A percentile compares a stretch with the other conserved stretches of the same genome.
phyloP scores from a whole-genome alignment of 2,329 filamentous ascomycete species.

The Alternaria arbusti region DNA sequence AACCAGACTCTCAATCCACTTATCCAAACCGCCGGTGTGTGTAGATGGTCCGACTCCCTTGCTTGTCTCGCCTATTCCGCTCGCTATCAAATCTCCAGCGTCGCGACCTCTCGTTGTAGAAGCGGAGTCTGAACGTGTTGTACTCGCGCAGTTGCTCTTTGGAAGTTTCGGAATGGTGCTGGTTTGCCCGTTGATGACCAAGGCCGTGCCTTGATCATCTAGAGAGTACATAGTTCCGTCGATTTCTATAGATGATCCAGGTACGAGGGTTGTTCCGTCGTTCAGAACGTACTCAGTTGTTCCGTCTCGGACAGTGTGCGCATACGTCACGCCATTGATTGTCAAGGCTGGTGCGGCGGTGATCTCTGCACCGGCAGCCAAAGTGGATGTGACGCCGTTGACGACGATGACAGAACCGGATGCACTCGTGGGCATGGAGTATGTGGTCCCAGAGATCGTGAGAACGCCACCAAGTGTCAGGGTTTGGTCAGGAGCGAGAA shows the following conservation, averaged over 20 bases:
- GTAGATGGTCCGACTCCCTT: conserved; percentile 15
- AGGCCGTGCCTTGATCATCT: conserved; percentile 30
- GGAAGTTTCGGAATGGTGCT: conserved; percentile 33
- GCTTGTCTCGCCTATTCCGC: conserved; percentile 30
- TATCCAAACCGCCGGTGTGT: conserved; percentile 24
- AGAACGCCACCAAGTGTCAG: conserved; percentile 36
- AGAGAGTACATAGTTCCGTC: conserved; percentile 40
- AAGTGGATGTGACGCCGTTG: conserved; percentile 35
- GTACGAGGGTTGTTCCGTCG: conserved; percentile 29
- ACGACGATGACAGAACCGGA: conserved; percentile 36
- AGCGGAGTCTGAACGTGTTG: conserved; percentile 18
- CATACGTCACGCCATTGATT: conserved; percentile 36
- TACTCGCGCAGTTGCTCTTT: conserved; percentile 35
- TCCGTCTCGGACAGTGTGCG: conserved; percentile 29
- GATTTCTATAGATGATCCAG: conserved; percentile 31
- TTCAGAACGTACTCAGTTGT: conserved; percentile 31
- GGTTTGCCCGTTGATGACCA: conserved; percentile 43
- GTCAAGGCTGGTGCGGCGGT: conserved; percentile 33
- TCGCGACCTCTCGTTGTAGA: conserved; percentile 11
- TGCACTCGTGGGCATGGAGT: conserved; percentile 30
- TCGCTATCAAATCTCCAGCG: conserved; percentile 35
- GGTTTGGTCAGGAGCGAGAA: conserved; percentile 30
- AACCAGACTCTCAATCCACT: conserved; percentile 32
- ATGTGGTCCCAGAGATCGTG: conserved; percentile 38
- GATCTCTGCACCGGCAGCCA: conserved; percentile 12